These are phyloP conservation scores for Aspergillus cejpii DNA, from an alignment of 2,329 filamentous ascomycete genomes.

Conservation along the genomic window DNA sequence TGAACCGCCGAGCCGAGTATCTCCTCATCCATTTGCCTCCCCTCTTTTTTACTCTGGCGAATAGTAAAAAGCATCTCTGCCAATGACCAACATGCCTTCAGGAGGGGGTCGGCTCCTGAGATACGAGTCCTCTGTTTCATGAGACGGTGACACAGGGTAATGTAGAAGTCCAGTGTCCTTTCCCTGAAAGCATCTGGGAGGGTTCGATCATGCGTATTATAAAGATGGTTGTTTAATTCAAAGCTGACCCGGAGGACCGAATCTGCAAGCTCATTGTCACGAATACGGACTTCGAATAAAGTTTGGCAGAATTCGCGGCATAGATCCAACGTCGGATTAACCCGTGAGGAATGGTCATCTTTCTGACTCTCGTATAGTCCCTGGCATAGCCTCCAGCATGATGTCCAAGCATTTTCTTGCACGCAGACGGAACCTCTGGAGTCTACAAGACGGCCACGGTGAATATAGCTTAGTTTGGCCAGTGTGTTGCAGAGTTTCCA, in stretches of 20 bases:
- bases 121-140: constrained; percentile 86
- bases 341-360: constrained; percentile 60
- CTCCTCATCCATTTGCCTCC: constrained; percentile 69
- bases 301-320: constrained; percentile 90
- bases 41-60: constrained; percentile 71
- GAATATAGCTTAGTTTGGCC: constrained; percentile 74
- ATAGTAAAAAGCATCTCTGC: constrained; percentile 91
- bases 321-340: constrained; percentile 71
- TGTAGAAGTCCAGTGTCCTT: constrained; percentile 86
- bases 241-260: constrained; percentile 88
- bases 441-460: constrained; percentile 63
- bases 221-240: constrained; percentile 90
- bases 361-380: constrained; percentile 76
- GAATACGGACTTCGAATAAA: constrained; percentile 75
- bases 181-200: constrained; percentile 83
- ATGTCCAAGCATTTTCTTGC: constrained; percentile 85
- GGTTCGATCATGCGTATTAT: constrained; percentile 79
- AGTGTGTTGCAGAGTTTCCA: constrained; percentile 93
- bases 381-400: constrained; percentile 89
- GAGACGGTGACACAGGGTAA: constrained; percentile 86
- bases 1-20: constrained; percentile 81
- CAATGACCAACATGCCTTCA: constrained; percentile 81
- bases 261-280: constrained; percentile 71
- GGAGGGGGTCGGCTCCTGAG: constrained; percentile 72
- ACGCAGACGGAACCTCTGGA: constrained; percentile 66